Evolutionary conservation across 495 filamentous ascomycete genomes (phyloP).

Genomic region (Entonaema liquescens): DNA sequence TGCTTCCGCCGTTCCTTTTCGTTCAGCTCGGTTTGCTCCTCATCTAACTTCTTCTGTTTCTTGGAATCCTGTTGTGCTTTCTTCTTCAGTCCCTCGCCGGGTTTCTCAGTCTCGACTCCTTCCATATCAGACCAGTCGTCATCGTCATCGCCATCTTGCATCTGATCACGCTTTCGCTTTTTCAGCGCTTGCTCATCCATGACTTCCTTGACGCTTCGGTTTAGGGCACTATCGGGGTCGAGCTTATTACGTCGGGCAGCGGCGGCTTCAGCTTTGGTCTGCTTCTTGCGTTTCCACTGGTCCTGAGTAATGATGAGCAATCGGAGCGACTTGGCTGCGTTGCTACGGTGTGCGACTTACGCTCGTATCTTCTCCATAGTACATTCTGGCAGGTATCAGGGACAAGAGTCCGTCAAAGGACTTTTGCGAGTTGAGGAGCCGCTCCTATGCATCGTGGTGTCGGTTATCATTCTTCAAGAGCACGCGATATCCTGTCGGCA

Average conservation of each 20-base stretch:
- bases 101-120: constrained; percentile 62
- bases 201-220: constrained; percentile 82
- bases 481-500: constrained; percentile 20
- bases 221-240: constrained; percentile 75
- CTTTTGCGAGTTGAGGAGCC: constrained; percentile 82
- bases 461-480: constrained; percentile 33
- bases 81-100: constrained; percentile 62
- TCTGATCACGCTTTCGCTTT: constrained; percentile 65
- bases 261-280: constrained; percentile 82
- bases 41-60: constrained; percentile 44
- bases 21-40: constrained; percentile 31
- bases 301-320: constrained; percentile 59
- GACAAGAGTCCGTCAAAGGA: constrained; percentile 92
- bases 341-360: constrained; percentile 65
- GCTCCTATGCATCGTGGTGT: constrained; percentile 65
- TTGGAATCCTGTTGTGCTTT: constrained; percentile 52
- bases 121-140: constrained; percentile 51
- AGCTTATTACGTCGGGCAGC: constrained; percentile 83
- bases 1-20: constrained; percentile 45
- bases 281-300: constrained; percentile 88
- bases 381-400: constrained; percentile 90
- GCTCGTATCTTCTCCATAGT: constrained; percentile 85
- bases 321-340: neutral
- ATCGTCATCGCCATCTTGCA: constrained; percentile 49
- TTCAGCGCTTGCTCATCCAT: constrained; percentile 79